These are phyloP conservation scores for Dichotomocladium elegans DNA, from an alignment of 371 early-diverging fungal genomes.

Conservation along the genomic window DNA sequence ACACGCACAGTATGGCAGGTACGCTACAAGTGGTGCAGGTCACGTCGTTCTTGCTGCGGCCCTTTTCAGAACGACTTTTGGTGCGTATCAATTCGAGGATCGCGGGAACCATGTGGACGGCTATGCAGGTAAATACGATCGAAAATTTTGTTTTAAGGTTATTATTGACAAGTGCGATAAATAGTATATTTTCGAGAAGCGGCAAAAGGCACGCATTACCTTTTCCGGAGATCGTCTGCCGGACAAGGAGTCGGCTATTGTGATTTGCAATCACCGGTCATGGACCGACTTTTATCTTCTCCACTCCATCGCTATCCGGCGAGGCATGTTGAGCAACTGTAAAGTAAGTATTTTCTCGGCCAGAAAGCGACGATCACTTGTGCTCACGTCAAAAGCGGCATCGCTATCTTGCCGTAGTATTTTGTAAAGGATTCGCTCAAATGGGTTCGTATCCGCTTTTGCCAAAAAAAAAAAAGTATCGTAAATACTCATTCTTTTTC, in stretches of 20 bases:
- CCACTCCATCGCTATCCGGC: slow-evolving; percentile 58
- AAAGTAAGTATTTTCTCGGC: slow-evolving; percentile 36
- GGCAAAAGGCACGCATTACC: slow-evolving; percentile 58
- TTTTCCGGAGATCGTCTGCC: slow-evolving; percentile 64
- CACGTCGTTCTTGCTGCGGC: slow-evolving; percentile 48
- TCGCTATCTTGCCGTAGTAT: slow-evolving; percentile 47
- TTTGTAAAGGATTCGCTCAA: slow-evolving; percentile 74
- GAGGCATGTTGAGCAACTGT: slow-evolving; percentile 62
- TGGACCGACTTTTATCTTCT: slow-evolving; percentile 66
- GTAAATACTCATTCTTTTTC: neutral
- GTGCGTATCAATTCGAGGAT: slow-evolving; percentile 57
- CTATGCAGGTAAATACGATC: slow-evolving; percentile 56
- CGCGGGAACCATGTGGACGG: slow-evolving; percentile 58
- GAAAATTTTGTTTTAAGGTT: neutral
- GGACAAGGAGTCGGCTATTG: slow-evolving; percentile 53
- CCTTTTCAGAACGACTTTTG: slow-evolving; percentile 51
- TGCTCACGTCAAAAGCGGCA: neutral
- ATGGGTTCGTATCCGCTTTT: slow-evolving; percentile 38
- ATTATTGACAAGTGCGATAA: neutral
- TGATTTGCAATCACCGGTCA: slow-evolving; percentile 62
- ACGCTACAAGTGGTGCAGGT: slow-evolving; percentile 54
- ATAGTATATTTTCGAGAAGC: slow-evolving; percentile 39
- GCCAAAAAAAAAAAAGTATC: neutral
- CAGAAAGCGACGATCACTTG: neutral
- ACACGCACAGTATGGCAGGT: slow-evolving; percentile 40